A percentile compares a stretch with the other conserved stretches of the same genome.
Evolutionary conservation across 495 filamentous ascomycete genomes (phyloP).

Genomic region (Sphaerosporella brunnea): DNA sequence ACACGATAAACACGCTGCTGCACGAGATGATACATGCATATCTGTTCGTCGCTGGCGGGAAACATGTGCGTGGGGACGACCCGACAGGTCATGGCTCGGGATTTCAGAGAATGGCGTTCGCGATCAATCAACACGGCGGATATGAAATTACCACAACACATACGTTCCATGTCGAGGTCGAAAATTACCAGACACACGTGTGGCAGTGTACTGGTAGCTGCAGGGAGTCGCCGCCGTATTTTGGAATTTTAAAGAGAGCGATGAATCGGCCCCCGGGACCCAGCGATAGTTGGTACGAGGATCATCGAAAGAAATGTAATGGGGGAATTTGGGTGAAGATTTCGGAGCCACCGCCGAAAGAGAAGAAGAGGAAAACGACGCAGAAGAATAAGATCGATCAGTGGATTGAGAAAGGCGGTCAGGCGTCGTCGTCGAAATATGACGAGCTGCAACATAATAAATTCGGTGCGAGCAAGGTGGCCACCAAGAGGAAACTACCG

Average conservation of each 20-base stretch:
- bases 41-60: conserved; percentile 7
- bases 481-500: not conserved
- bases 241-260: conserved; percentile 3
- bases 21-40: conserved; percentile 10
- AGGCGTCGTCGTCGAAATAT: too few relatives aligned
- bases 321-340: conserved; percentile 7
- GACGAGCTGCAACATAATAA: too few relatives aligned
- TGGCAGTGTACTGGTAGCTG: conserved; percentile 9
- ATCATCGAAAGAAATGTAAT: not conserved
- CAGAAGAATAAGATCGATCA: conserved; percentile 7
- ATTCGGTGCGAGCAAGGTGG: not conserved
- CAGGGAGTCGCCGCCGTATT: conserved; percentile 2
- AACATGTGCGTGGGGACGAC: conserved; percentile 7
- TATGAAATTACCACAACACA: conserved; percentile 5
- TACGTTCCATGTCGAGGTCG: conserved; percentile 7
- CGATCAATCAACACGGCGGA: conserved; percentile 6
- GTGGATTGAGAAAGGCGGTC: not conserved
- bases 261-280: conserved; percentile 9
- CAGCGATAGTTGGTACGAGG: conserved; percentile 5
- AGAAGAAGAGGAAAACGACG: conserved; percentile 8
- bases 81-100: conserved; percentile 7
- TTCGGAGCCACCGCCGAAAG: conserved; percentile 2
- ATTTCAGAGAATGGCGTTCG: conserved; percentile 1
- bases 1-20: conserved; percentile 6
- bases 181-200: conserved; percentile 6